phyloP scores from a whole-genome alignment of 2,329 filamentous ascomycete genomes.

The Nemania diffusa region DNA sequence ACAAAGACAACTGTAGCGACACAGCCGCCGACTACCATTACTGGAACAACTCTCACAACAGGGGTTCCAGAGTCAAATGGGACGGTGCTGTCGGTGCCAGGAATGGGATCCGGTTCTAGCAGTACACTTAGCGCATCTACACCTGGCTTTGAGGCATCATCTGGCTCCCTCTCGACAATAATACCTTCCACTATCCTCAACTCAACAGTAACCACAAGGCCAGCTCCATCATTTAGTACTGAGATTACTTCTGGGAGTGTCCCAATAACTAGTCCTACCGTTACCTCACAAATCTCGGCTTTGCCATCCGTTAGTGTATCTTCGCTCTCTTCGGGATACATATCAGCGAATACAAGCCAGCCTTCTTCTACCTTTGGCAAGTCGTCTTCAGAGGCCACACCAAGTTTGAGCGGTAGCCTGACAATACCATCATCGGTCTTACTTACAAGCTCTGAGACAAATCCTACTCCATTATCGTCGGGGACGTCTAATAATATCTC shows the following conservation, averaged over 20 bases:
- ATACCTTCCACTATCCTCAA: conserved; percentile 3
- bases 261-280: background rate
- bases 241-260: background rate
- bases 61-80: conserved; percentile 12
- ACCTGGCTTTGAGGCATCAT: background rate
- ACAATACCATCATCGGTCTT: conserved; percentile 12
- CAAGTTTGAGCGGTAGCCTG: conserved; percentile 28
- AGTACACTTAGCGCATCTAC: background rate
- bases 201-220: background rate
- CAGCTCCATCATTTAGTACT: background rate
- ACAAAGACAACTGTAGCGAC: conserved; percentile 16
- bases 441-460: conserved; percentile 16
- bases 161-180: background rate
- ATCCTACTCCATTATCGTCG: conserved; percentile 2
- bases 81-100: conserved; percentile 16
- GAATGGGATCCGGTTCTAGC: background rate
- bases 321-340: conserved; percentile 21
- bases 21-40: conserved; percentile 26
- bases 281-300: conserved; percentile 4
- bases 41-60: conserved; percentile 27
- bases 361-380: conserved; percentile 14
- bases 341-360: conserved; percentile 27
- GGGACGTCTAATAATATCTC: conserved; percentile 15
- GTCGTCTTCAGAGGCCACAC: conserved; percentile 17
- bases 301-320: conserved; percentile 13